These are phyloP conservation scores for Trypanosoma mega DNA, from an alignment of 208 protist genomes.

Conservation along the genomic window DNA sequence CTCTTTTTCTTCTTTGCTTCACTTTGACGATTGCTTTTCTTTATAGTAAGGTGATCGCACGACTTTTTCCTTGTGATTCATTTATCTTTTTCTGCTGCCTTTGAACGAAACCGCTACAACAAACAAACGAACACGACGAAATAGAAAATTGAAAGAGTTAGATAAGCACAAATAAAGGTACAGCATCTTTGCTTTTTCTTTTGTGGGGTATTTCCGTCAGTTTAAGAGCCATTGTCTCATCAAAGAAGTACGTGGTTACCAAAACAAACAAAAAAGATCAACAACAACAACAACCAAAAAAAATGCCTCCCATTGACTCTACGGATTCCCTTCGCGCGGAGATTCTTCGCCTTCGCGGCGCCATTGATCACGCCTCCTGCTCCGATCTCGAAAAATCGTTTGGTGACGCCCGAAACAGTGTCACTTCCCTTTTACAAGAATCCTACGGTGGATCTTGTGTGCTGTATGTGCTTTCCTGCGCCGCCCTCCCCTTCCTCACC, in stretches of 20 bases:
- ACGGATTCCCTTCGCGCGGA: slow-evolving; percentile 7
- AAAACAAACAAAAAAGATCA: background rate
- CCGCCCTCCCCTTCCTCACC: slow-evolving; percentile 4
- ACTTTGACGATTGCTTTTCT: no score
- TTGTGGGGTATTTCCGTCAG: no score
- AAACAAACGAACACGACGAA: no score
- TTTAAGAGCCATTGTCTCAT: no score
- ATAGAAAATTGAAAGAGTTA: no score
- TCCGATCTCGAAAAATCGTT: background rate
- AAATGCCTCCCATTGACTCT: slow-evolving; percentile 8
- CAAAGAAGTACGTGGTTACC: background rate
- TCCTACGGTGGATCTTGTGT: slow-evolving; percentile 12
- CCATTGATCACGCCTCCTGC: slow-evolving; percentile 10
- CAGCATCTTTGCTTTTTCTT: no score
- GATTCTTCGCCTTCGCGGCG: slow-evolving; percentile 10
- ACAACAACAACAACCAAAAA: background rate
- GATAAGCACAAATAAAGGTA: no score
- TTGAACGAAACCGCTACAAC: no score
- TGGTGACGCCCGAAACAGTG: background rate
- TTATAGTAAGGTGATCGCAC: no score
- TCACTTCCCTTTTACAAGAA: background rate
- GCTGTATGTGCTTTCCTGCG: slow-evolving; percentile 16
- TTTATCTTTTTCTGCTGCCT: no score
- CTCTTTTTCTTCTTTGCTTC: no score
- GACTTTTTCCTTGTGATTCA: no score